A percentile compares a stretch with the other conserved stretches of the same genome.
phyloP scores from a whole-genome alignment of 2,329 filamentous ascomycete species.

The Bipolaris zeicola region DNA sequence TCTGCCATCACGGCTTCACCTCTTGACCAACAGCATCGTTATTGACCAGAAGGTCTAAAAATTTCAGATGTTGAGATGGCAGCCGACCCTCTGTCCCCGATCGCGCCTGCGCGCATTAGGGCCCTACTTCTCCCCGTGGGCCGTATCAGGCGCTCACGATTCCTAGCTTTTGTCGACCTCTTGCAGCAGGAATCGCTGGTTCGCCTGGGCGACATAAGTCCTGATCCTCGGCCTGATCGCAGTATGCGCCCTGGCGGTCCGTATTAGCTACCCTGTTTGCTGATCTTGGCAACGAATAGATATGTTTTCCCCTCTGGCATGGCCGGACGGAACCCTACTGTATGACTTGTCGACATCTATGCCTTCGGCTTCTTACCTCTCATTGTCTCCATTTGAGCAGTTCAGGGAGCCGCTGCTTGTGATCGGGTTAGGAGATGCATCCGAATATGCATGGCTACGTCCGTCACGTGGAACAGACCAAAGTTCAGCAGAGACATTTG shows the following conservation, averaged over 20 bases:
- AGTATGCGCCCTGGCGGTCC: conserved; percentile 62
- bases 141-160: conserved; percentile 80
- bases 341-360: conserved; percentile 85
- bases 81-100: conserved; percentile 84
- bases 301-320: conserved; percentile 91
- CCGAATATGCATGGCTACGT: conserved; percentile 61
- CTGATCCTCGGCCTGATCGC: conserved; percentile 82
- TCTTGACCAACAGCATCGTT: conserved; percentile 16
- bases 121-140: conserved; percentile 86
- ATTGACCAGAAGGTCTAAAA: conserved; percentile 25
- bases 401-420: conserved; percentile 84
- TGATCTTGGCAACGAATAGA: conserved; percentile 60
- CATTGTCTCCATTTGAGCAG: conserved; percentile 86
- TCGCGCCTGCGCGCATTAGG: conserved; percentile 85
- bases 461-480: conserved; percentile 41
- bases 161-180: conserved; percentile 76
- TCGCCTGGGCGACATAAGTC: conserved; percentile 82
- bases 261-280: conserved; percentile 28
- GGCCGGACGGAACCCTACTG: conserved; percentile 82
- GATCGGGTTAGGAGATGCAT: conserved; percentile 82
- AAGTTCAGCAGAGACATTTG: conserved; percentile 12
- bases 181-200: conserved; percentile 81
- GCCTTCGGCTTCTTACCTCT: conserved; percentile 77
- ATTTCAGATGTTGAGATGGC: conserved; percentile 70
- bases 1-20: conserved; percentile 14